Evolutionary conservation across 1,284 basidiomycete genomes (phyloP), one percentile per base, ranked within the genome.

Genomic region (Austroboletus novae-zelandiae): DNA sequence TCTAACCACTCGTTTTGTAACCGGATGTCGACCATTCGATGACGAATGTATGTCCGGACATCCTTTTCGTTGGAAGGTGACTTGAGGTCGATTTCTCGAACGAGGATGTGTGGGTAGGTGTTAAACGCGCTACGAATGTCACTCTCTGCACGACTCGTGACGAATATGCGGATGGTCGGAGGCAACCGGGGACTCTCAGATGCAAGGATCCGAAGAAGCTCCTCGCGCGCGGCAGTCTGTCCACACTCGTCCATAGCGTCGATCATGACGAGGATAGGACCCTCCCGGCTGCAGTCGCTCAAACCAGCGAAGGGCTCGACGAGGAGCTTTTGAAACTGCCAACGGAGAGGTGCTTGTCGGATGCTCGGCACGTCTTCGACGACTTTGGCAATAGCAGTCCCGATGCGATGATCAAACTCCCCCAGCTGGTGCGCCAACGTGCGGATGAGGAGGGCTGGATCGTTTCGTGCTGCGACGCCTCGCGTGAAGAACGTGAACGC

Each of bases 161-260:
- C 51, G 44, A 68, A 46, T 51, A 71, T 53, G 15, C 66, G 69
- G 31, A 68, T 29, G 3, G 57, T 68, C 1, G 45, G 36, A 0
- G 66, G 67, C 1, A 71, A 45, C 17, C 48, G 54, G 2, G 36
- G 15, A 41, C 54, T 57, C 46, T 62, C 64, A 8, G 56, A 54
- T 0, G 51, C 55, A 15, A 69, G 41, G 9, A 65, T 35, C n/a
- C 32, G 46, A 18, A 72, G 44, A 9, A 69, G 57, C 17, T 69
- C 64, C 17, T 59, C 52, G 18, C 70, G 64, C 10, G 54, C 46
- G 13, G 36, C 13, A 2, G 60, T 53, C 14, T 51, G 53, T 25
- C 57, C 56, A 11, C 67, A 69, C 46, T 69, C 70, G 37, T 71
- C 70, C 2, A 69, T 47, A 1, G 69, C 69, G 29, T 69, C 69